A percentile compares a stretch with the other conserved stretches of the same genome.
phyloP scores from a whole-genome alignment of 2,329 filamentous ascomycete species.

The Sporothrix dimorphospora region DNA sequence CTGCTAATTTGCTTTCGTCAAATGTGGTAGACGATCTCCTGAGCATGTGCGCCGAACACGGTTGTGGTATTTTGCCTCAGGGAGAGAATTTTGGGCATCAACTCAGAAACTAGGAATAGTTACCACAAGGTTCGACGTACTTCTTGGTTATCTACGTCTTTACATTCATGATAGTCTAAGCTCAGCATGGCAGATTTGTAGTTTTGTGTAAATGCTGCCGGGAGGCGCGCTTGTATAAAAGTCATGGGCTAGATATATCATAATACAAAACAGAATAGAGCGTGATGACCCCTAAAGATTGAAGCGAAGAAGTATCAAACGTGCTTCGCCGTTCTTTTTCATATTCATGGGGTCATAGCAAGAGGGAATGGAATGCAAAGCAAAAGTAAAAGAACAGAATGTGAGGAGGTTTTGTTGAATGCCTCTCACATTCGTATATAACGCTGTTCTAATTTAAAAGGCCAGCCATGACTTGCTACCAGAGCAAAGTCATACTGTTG shows the following conservation, averaged over 20 bases:
- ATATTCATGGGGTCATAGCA: background rate
- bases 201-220: conserved; percentile 1
- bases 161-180: background rate
- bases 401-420: background rate
- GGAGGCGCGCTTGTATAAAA: conserved; percentile 5
- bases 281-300: background rate
- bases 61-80: background rate
- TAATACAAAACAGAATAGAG: conserved; percentile 6
- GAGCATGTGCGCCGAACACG: background rate
- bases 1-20: conserved; percentile 13
- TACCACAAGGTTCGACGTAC: background rate
- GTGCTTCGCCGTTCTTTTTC: background rate
- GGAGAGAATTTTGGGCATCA: background rate
- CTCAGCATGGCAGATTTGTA: background rate
- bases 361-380: background rate
- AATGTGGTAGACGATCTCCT: background rate
- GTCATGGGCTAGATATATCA: background rate
- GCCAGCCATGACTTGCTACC: background rate
- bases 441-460: background rate
- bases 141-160: background rate
- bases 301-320: background rate
- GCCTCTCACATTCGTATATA: background rate
- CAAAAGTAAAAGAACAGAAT: background rate
- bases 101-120: background rate
- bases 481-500: conserved; percentile 9